These are phyloP conservation scores for Ajuga chamaepitys DNA, from an alignment of 257 asterid genomes.

Conservation along the genomic window DNA sequence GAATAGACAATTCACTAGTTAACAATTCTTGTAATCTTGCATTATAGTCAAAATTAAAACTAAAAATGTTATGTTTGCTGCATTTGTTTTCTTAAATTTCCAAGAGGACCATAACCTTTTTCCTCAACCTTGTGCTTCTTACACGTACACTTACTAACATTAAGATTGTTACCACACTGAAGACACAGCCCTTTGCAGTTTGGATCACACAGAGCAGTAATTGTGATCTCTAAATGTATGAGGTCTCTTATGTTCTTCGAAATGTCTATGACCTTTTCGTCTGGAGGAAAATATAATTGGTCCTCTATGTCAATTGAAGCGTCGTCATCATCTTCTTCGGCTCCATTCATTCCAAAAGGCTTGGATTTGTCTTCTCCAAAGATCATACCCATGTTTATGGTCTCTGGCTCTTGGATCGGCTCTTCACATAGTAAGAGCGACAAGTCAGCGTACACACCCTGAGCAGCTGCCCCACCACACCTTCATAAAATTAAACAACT, in stretches of 20 bases:
- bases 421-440: constrained; percentile 60
- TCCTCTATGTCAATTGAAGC: constrained; percentile 54
- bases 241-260: constrained; percentile 83
- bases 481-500: constrained; percentile 27
- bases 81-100: constrained; percentile 58
- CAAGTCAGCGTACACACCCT: constrained; percentile 66
- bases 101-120: constrained; percentile 57
- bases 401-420: constrained; percentile 60
- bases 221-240: constrained; percentile 80
- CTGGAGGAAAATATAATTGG: constrained; percentile 63
- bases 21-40: background rate
- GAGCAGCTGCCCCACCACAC: constrained; percentile 83
- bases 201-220: constrained; percentile 57
- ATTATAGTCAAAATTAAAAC: background rate
- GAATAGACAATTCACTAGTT: background rate
- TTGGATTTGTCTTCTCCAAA: constrained; percentile 41
- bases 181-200: constrained; percentile 75
- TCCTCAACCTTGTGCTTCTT: constrained; percentile 23
- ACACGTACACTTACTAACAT: constrained; percentile 46
- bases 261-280: constrained; percentile 58
- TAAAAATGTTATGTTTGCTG: constrained; percentile 33
- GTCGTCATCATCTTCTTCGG: constrained; percentile 31
- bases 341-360: constrained; percentile 10
- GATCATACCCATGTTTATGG: constrained; percentile 44
- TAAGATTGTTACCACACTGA: constrained; percentile 69